Percentiles rank a stretch among this genome's conserved stretches.
Evolutionary conservation across 75 land plant species (phyloP).

Genomic region (Selaginella moellendorffii): DNA sequence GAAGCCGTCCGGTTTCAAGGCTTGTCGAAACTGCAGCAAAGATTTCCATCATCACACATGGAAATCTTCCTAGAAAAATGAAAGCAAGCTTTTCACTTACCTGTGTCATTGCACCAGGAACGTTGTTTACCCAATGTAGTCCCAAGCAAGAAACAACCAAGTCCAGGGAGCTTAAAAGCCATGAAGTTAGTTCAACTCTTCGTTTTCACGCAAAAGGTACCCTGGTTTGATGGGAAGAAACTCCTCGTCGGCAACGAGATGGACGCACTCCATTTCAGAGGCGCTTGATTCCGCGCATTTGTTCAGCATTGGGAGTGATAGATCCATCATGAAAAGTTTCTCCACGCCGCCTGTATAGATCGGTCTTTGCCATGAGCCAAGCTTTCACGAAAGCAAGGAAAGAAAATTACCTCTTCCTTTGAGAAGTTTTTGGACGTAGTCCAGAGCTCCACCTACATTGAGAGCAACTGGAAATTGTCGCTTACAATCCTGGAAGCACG

Average conservation of each 20-base stretch:
- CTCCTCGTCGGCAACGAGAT: conserved; percentile 78
- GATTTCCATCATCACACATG: background rate
- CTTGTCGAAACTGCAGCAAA: conserved; percentile 7
- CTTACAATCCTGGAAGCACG: conserved; percentile 65
- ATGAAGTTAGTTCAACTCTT: background rate
- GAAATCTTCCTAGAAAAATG: background rate
- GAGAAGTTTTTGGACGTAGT: conserved; percentile 36
- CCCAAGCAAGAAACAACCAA: conserved; percentile 78
- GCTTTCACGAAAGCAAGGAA: background rate
- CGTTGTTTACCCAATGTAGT: conserved; percentile 95
- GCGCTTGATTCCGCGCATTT: conserved; percentile 19
- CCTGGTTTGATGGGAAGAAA: conserved; percentile 62
- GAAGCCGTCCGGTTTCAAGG: conserved; percentile 87
- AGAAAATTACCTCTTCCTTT: conserved; percentile 55
- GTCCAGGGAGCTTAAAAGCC: conserved; percentile 55
- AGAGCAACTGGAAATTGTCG: conserved; percentile 64
- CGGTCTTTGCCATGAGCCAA: background rate
- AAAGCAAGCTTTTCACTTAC: conserved; percentile 21
- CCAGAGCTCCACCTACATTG: conserved; percentile 68
- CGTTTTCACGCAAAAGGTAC: conserved; percentile 17
- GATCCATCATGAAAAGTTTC: conserved; percentile 77
- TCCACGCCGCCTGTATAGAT: conserved; percentile 63
- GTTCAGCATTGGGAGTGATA: conserved; percentile 69
- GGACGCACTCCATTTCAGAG: conserved; percentile 33
- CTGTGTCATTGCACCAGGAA: conserved; percentile 90